Base-by-base conservation (phyloP, 192 early-diverging fungal species). In the Rhizophagus prolifer region DNA sequence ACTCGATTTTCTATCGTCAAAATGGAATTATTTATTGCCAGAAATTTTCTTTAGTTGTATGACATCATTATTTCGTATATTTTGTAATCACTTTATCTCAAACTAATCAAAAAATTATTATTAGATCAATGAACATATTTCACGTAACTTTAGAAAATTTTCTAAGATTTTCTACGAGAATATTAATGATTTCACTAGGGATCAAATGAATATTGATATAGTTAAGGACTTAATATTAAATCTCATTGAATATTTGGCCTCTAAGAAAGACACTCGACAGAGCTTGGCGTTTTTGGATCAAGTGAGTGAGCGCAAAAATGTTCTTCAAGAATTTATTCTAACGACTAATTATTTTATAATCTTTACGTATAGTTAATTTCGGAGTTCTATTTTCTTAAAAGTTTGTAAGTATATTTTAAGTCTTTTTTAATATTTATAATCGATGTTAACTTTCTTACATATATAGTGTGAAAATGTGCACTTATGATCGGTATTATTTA, bases 401-500 rank as follows among this genome's bases (percentile, higher is more conserved):
- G 16, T 21, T 54, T 54, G 50, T 54, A 54, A 54, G 50, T 21
- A 21, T 54, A 21, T 5, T 12, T 44, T 44, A 38, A 8, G 36
- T 8, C 36, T 12, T 44, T 54, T 54, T 54, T 21, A 54, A 14
- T 54, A 21, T 54, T 54, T 21, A 23, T 70, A 23, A 25, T 47
- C 16, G 1, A 2, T 47, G 28, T 70, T 23, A 26, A 13, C 10
- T 70, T 26, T 30, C 21, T 7, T 70, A 50, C 9, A n/a, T 2
- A 68, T 58, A 64, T 4, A 63, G 61, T 4, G 61, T 16, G 9
- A 63, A 63, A 30, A n/a, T 28, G 4, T 63, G 34, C 21, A 58
- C 7, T 31, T 30, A 50, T 19, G 77, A 82, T n/a, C 44, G 69
- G 0, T 34, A 72, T 7, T 81, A 79, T 62, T 79, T 85, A 5